A percentile compares a stretch with the other conserved stretches of the same genome.
phyloP scores from a whole-genome alignment of 2,329 filamentous ascomycete genomes.

The Cryoendolithus antarcticus region DNA sequence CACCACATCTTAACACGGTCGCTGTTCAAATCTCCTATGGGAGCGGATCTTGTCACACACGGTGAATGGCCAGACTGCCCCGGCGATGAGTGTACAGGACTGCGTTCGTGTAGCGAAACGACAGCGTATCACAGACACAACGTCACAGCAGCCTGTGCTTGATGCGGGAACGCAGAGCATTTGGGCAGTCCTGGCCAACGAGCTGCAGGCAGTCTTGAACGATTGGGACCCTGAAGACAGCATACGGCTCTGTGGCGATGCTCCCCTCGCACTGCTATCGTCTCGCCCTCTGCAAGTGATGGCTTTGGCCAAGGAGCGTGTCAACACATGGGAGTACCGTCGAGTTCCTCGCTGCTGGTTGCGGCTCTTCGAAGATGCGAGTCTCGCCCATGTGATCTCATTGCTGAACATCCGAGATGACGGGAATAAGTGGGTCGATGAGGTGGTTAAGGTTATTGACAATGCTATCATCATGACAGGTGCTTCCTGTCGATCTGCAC shows the following conservation, averaged over 20 bases:
- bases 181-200: neutral
- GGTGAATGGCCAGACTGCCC: too few relatives aligned
- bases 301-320: conserved; percentile 48
- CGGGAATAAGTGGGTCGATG: conserved; percentile 36
- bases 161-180: too few relatives aligned
- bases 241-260: conserved; percentile 30
- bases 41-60: too few relatives aligned
- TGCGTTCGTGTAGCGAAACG: too few relatives aligned
- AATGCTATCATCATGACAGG: conserved; percentile 65
- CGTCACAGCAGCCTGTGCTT: too few relatives aligned
- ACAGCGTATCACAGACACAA: too few relatives aligned
- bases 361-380: conserved; percentile 57
- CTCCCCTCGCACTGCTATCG: conserved; percentile 26
- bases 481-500: conserved; percentile 42
- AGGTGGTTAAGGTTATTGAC: conserved; percentile 57
- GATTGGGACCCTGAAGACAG: conserved; percentile 8
- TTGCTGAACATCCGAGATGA: conserved; percentile 10
- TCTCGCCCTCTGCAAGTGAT: conserved; percentile 39
- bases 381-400: conserved; percentile 47
- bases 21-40: too few relatives aligned
- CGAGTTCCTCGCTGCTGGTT: conserved; percentile 58
- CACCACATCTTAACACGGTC: too few relatives aligned
- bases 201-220: conserved; percentile 1
- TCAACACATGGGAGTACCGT: conserved; percentile 58
- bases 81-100: too few relatives aligned